A percentile compares a stretch with the other conserved stretches of the same genome.
Conservation (phyloP, 345 rosid genomes). For the Pelargonium nanum region DNA sequence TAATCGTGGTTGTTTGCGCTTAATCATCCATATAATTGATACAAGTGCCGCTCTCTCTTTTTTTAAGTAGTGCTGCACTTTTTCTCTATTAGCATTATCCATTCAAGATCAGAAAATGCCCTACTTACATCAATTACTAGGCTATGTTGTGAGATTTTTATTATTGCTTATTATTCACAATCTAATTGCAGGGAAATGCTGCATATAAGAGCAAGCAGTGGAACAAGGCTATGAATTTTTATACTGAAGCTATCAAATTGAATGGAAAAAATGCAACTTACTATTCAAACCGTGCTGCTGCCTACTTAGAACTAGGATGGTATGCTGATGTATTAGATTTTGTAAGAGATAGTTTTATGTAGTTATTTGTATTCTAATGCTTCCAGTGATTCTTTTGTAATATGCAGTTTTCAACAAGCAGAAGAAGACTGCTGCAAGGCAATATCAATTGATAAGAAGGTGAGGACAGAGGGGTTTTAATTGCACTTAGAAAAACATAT, state of each 20-base stretch:
- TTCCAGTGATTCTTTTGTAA: background rate
- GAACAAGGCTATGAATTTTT: conserved; percentile 74
- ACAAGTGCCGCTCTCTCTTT: too few species aligned
- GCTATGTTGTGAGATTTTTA: background rate
- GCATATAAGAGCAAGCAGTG: conserved; percentile 75
- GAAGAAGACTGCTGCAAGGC: conserved; percentile 80
- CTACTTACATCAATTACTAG: too few species aligned
- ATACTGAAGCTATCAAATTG: conserved; percentile 78
- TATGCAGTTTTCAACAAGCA: conserved; percentile 76
- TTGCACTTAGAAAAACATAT: background rate
- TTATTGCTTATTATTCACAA: conserved; percentile 7
- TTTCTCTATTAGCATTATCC: too few species aligned
- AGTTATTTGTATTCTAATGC: conserved; percentile 5
- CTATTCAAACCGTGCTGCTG: conserved; percentile 81
- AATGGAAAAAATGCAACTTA: conserved; percentile 61
- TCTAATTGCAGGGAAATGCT: conserved; percentile 68
- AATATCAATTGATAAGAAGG: conserved; percentile 79
- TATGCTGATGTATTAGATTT: conserved; percentile 13
- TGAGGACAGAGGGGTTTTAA: conserved; percentile 5
- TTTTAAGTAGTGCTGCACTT: too few species aligned
- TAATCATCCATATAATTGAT: too few species aligned
- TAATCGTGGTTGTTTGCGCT: too few species aligned
- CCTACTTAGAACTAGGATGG: conserved; percentile 75
- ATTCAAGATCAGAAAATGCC: too few species aligned
- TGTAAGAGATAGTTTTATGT: background rate